phyloP scores from a whole-genome alignment of 306 rosid genomes.

The Lablab purpureus region DNA sequence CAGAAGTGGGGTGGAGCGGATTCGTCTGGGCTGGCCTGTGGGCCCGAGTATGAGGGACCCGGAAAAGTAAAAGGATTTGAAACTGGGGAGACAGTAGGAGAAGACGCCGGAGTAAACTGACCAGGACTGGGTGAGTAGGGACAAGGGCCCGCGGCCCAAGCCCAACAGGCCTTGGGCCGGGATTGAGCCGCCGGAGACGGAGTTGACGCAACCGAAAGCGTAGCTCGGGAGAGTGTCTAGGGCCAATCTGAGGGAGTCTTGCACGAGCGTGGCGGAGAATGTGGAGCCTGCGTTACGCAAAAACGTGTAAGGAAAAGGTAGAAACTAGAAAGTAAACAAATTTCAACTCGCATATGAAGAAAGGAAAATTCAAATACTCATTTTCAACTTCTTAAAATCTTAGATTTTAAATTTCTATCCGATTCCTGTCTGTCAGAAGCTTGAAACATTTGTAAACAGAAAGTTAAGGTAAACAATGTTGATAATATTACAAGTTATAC shows the following conservation, averaged over 20 bases:
- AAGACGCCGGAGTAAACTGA: constrained; percentile 64
- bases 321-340: background rate
- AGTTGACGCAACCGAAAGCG: constrained; percentile 63
- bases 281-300: constrained; percentile 58
- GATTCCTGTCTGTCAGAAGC: background rate
- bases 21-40: constrained; percentile 64
- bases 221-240: constrained; percentile 46
- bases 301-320: background rate
- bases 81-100: constrained; percentile 82
- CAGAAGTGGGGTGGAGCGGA: constrained; percentile 75
- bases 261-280: constrained; percentile 67
- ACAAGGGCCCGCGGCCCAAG: constrained; percentile 77
- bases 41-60: constrained; percentile 59
- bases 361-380: background rate
- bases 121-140: constrained; percentile 58
- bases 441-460: background rate
- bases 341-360: background rate
- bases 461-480: background rate
- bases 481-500: background rate
- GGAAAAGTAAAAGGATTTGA: constrained; percentile 15
- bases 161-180: constrained; percentile 83
- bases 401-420: background rate
- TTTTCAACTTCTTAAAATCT: background rate
- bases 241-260: constrained; percentile 59
- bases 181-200: constrained; percentile 49